Evolutionary conservation across 768 basidiomycete species (phyloP).

Genomic region (Boletus tylopilopsis): DNA sequence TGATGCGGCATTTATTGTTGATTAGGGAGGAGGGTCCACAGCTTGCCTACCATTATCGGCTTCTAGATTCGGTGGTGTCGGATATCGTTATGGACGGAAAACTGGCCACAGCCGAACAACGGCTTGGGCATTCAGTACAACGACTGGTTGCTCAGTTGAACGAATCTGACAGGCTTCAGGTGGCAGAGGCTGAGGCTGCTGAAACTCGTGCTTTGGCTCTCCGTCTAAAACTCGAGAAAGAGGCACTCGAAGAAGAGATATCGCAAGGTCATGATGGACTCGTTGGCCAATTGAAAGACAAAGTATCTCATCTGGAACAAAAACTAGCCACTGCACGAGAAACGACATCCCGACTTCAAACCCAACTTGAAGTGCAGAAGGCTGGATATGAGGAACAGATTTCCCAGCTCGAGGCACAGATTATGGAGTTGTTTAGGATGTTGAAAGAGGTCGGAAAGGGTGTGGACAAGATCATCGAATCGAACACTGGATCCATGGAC

Average conservation of each 20-base stretch:
- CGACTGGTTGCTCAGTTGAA: slow-evolving; percentile 86
- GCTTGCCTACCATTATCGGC: slow-evolving; percentile 84
- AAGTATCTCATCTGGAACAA: slow-evolving; percentile 67
- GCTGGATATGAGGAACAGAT: slow-evolving; percentile 81
- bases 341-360: slow-evolving; percentile 70
- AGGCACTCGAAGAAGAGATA: slow-evolving; percentile 76
- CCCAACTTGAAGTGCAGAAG: slow-evolving; percentile 75
- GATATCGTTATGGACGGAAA: slow-evolving; percentile 94
- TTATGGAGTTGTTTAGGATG: slow-evolving; percentile 93
- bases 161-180: slow-evolving; percentile 79
- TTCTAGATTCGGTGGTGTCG: slow-evolving; percentile 85
- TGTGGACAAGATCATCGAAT: slow-evolving; percentile 70
- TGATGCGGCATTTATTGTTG: slow-evolving; percentile 89
- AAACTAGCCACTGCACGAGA: slow-evolving; percentile 77
- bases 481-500: slow-evolving; percentile 60
- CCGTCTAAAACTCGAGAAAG: slow-evolving; percentile 77
- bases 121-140: slow-evolving; percentile 87
- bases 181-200: slow-evolving; percentile 73
- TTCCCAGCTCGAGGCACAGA: slow-evolving; percentile 84
- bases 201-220: slow-evolving; percentile 61
- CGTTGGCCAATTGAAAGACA: slow-evolving; percentile 75
- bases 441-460: slow-evolving; percentile 79
- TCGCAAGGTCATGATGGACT: slow-evolving; percentile 78
- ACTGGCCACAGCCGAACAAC: slow-evolving; percentile 74
- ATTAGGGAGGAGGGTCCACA: slow-evolving; percentile 85